Evolutionary conservation across 352 stramenopile genomes (phyloP).

Genomic region (Pythium pyrilobum): DNA sequence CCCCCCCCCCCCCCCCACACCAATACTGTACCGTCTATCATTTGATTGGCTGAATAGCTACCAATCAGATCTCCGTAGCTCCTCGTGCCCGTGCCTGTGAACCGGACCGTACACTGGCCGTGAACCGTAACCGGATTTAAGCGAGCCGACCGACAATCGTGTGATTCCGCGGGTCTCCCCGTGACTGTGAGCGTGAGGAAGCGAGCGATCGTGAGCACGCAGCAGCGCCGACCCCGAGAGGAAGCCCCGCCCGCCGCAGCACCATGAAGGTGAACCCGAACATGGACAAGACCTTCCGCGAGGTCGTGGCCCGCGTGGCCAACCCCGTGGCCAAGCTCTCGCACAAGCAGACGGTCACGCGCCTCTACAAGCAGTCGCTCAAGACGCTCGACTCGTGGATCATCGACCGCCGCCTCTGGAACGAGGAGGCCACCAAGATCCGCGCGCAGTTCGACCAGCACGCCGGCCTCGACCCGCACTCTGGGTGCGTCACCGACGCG

Average conservation of each 20-base stretch:
- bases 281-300: constrained; percentile 81
- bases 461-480: constrained; percentile 44
- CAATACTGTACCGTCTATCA: too few relatives aligned
- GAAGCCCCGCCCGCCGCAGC: not conserved
- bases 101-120: not conserved
- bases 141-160: not conserved
- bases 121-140: constrained; percentile 21
- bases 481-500: constrained; percentile 28
- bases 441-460: constrained; percentile 91
- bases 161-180: constrained; percentile 1
- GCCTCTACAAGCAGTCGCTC: constrained; percentile 94
- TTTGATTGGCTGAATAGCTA: not conserved
- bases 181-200: constrained; percentile 3
- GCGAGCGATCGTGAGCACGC: not conserved
- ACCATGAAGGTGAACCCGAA: constrained; percentile 81
- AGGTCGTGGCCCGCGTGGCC: constrained; percentile 70
- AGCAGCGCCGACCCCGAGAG: not conserved
- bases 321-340: constrained; percentile 57
- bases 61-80: constrained; percentile 3
- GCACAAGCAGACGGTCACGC: constrained; percentile 87
- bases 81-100: not conserved
- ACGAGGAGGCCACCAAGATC: constrained; percentile 92
- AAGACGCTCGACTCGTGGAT: constrained; percentile 92
- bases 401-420: constrained; percentile 95
- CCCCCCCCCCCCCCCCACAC: too few relatives aligned